phyloP scores from a whole-genome alignment of 176 grass and related monocot genomes.

The Carex myosuroides region DNA sequence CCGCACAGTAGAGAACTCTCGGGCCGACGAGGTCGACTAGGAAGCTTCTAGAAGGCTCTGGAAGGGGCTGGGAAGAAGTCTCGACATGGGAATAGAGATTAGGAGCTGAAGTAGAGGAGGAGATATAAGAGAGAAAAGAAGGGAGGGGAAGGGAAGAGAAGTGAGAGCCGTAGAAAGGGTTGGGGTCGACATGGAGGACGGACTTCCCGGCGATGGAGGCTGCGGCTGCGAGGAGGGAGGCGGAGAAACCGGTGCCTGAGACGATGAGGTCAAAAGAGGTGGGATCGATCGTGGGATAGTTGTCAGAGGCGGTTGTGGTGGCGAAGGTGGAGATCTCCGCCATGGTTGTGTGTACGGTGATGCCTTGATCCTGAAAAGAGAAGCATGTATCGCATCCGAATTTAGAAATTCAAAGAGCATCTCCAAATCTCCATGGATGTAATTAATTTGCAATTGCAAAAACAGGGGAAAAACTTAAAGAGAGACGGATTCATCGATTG shows the following conservation, averaged over 20 bases:
- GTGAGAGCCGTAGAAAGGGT: constrained; percentile 79
- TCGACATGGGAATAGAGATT: constrained; percentile 50
- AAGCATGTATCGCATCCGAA: too few species aligned
- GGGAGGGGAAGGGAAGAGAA: constrained; percentile 63
- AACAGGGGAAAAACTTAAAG: too few species aligned
- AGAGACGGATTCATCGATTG: too few species aligned
- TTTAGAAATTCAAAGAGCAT: too few species aligned
- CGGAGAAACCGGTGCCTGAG: constrained; percentile 68
- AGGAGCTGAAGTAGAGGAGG: constrained; percentile 7
- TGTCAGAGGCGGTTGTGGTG: not conserved
- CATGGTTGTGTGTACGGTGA: constrained; percentile 19
- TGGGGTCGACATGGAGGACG: constrained; percentile 81
- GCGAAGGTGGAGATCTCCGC: constrained; percentile 24
- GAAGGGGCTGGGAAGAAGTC: constrained; percentile 37
- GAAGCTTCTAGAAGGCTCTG: constrained; percentile 53
- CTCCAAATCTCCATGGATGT: too few species aligned
- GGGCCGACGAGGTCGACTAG: constrained; percentile 60
- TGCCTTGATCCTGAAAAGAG: too few species aligned
- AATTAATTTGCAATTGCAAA: too few species aligned
- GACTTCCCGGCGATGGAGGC: constrained; percentile 56
- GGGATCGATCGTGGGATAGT: constrained; percentile 67
- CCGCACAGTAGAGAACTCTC: constrained; percentile 75
- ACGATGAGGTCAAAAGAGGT: constrained; percentile 74
- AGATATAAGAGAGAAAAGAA: constrained; percentile 18
- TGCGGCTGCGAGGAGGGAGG: constrained; percentile 69